Base-by-base conservation (phyloP, 441 rosid genomes). In the Aquilaria agallochum region DNA sequence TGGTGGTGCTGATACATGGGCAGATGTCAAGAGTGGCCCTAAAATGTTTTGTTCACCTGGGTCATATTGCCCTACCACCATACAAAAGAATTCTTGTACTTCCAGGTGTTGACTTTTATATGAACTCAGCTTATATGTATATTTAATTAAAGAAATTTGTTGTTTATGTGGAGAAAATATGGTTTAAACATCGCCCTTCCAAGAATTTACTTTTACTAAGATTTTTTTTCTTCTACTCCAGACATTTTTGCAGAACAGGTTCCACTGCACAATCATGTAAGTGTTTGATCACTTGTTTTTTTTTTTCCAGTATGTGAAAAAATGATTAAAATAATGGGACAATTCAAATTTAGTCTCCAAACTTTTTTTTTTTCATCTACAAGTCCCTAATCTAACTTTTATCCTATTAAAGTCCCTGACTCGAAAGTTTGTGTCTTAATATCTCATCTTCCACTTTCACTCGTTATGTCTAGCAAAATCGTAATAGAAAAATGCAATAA, bases 31-130 rank as follows among this genome's bases (percentile, higher is more conserved):
- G 56, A 75, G 74, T 52, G 66, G 87, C 65, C 68, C 67, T 60
- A 81, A 83, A 63, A 65, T 83, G 59, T 86, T 83, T 73, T 86
- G 92, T 65, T 76, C 84, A 6, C 78, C 88, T 27, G 90, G 93
- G 67, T 84, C 93, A 20, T 87, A 79, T 68, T 87, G 90, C 64
- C 90, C 88, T 32, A 70, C 78, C 45, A 80, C 88, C 10, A 78
- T 77, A 20, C 60, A 59, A 40, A 73, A 67, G 52, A 68, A 78
- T 67, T 57, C 85, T 74, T 87, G 93, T 77, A 70, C 76, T 63
- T 75, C 72, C 74, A 90, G 93, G 93, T 84, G 80, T 75, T 83
- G 69, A 69, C 75, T 80, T 78, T 70, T 62, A 56, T 73, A 81
- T 64, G 11, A 56, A 50, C 79, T 77, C 56, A 63, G 44, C 12